These are phyloP conservation scores for Dioszegia crocea DNA, from an alignment of 768 basidiomycete genomes.

Conservation along the genomic window DNA sequence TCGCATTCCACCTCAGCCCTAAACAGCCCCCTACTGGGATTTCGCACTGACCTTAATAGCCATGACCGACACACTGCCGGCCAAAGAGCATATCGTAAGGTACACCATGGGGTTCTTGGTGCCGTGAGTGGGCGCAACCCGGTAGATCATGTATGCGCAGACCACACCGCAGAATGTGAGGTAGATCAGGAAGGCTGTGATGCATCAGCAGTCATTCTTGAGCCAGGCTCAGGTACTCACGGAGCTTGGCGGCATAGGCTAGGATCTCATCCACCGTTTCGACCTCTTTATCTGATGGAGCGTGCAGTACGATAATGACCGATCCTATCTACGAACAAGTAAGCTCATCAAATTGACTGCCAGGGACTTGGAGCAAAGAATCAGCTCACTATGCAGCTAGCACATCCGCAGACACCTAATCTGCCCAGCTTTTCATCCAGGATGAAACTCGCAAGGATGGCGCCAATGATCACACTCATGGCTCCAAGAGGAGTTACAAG, in stretches of 20 bases:
- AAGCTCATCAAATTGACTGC: not conserved
- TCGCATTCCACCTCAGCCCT: no score
- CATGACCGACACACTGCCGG: constrained; percentile 97
- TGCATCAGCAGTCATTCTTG: not conserved
- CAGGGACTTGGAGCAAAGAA: not conserved
- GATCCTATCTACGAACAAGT: constrained; percentile 59
- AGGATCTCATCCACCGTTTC: constrained; percentile 91
- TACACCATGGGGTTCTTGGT: constrained; percentile 84
- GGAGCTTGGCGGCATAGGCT: constrained; percentile 85
- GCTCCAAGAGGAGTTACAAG: constrained; percentile 98
- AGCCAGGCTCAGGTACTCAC: constrained; percentile 53
- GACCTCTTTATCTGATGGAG: constrained; percentile 90
- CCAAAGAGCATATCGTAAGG: constrained; percentile 91
- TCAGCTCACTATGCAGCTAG: constrained; percentile 46
- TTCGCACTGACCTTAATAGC: constrained; percentile 65
- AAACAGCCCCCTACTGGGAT: not conserved
- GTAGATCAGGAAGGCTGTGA: constrained; percentile 80
- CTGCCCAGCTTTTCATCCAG: constrained; percentile 91
- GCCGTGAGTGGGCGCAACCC: constrained; percentile 76
- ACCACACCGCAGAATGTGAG: constrained; percentile 79
- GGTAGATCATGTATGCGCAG: constrained; percentile 79
- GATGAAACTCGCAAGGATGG: constrained; percentile 86
- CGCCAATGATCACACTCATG: constrained; percentile 90
- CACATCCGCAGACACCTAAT: constrained; percentile 59
- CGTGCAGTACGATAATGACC: constrained; percentile 90